Evolutionary conservation across 1,139 yeast genomes (phyloP).

Genomic region (Debaryomyces sp.): DNA sequence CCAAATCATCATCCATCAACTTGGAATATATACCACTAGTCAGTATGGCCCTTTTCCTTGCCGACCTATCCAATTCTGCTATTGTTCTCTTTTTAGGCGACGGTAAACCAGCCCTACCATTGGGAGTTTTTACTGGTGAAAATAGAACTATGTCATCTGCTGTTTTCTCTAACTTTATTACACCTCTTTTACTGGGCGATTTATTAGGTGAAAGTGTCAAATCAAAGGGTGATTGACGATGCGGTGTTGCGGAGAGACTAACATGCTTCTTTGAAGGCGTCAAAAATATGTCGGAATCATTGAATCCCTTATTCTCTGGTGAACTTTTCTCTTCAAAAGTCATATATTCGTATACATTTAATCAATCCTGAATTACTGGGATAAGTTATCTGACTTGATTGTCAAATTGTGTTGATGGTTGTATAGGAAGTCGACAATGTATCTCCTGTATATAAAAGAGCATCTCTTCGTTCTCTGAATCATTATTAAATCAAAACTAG

Average conservation of each 20-base stretch:
- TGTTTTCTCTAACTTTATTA: constrained; percentile 16
- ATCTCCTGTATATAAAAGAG: constrained; percentile 2
- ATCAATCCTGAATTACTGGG: neutral
- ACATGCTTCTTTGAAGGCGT: constrained; percentile 20
- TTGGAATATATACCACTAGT: constrained; percentile 29
- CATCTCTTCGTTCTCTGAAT: constrained; percentile 5
- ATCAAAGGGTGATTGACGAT: constrained; percentile 1
- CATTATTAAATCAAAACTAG: neutral
- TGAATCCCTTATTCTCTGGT: constrained; percentile 1
- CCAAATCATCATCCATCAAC: constrained; percentile 39
- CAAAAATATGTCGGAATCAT: constrained; percentile 10
- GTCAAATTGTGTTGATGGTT: constrained; percentile 1
- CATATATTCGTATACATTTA: constrained; percentile 5
- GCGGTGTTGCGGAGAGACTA: constrained; percentile 9
- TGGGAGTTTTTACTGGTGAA: constrained; percentile 38
- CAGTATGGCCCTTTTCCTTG: constrained; percentile 50
- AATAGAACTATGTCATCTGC: constrained; percentile 15
- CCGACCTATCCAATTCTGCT: constrained; percentile 50
- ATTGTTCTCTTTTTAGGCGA: constrained; percentile 47
- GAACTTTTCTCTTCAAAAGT: constrained; percentile 1
- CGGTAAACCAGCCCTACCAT: constrained; percentile 48
- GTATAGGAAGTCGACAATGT: constrained; percentile 1
- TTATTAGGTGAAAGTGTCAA: constrained; percentile 2
- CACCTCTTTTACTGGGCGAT: constrained; percentile 29
- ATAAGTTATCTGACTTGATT: neutral